Evolutionary conservation across 331 rosid species (phyloP).

Genomic region (Cydonia oblonga): DNA sequence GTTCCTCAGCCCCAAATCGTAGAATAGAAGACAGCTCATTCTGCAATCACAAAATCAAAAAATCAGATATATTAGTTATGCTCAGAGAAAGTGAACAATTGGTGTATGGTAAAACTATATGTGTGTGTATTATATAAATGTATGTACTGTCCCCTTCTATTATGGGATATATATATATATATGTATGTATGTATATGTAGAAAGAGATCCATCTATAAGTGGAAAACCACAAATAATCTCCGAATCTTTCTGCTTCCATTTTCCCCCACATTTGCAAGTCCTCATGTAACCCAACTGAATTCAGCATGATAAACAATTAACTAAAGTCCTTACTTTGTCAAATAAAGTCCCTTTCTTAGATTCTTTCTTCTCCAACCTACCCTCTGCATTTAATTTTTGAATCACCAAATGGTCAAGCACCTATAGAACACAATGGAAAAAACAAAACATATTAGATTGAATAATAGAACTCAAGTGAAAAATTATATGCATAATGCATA

Average conservation of each 20-base stretch:
- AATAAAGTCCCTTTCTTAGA: conserved; percentile 75
- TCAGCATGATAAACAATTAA: background rate
- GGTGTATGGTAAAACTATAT: background rate
- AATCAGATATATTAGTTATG: background rate
- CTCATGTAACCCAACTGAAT: background rate
- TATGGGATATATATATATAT: background rate
- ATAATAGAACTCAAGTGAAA: conserved; percentile 1
- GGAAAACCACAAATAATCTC: background rate
- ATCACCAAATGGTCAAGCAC: conserved; percentile 99
- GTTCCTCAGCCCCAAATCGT: conserved; percentile 99
- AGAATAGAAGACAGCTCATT: conserved; percentile 90
- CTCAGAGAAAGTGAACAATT: background rate
- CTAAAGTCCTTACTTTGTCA: conserved; percentile 70
- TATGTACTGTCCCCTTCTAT: background rate
- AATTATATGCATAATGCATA: background rate
- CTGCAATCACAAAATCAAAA: conserved; percentile 37
- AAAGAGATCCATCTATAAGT: background rate
- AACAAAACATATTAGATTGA: conserved; percentile 17
- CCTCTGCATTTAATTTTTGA: conserved; percentile 97
- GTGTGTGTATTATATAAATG: background rate
- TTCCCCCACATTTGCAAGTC: background rate
- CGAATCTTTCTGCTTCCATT: background rate
- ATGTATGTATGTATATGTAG: rapidly evolving
- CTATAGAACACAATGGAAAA: conserved; percentile 30
- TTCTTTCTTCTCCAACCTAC: conserved; percentile 96